Base-by-base conservation (phyloP, 805 yeast species). In the Limtongozyma cylindracea region DNA sequence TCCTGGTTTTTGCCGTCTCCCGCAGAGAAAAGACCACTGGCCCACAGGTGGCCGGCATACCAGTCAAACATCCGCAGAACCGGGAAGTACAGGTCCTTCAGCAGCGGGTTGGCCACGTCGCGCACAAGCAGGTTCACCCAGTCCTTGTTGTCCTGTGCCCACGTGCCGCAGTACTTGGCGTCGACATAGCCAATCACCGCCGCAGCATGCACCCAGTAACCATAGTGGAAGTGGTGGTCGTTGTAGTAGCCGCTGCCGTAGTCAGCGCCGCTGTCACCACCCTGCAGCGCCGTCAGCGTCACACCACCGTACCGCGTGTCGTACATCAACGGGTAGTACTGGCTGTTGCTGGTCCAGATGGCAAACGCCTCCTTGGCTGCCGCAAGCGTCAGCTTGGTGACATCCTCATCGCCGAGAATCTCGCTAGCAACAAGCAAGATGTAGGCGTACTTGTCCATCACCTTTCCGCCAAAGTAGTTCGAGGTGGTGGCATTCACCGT, bases 171-270 rank as follows among this genome's bases (percentile, higher is more conserved):
- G 44, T 32, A 49, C 68, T 32, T 60, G 48, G 19, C 35, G 37
- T 76, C 91, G 10, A 68, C 61, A 24, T 61, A 41, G n/a, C 70
- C 82, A 20, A 74, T 59, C 11, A 72, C 49, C 2, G 91, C 80
- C 5, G 91, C 91, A 1, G 91, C 73, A 38, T 74, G 82, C 21
- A 76, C 55, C 31, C 65, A 69, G 41, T 74, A 77, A 8, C 88
- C 88, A 35, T 71, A 77, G 39, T 77, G 91, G 57, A 74, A 77
- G 38, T 76, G 88, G 34, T 77, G 91, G 35, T 77, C 91, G 32
- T 76, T 74, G 44, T 74, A 76, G 39, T 61, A 71, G 12, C 73
- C 60, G 38, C 70, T 58, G 21, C 91, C 91, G 38, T 55, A 77
- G 34, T 66, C 71, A 18, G 52, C 53, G 17, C 48, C 45, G 8